Conservation (phyloP, 345 rosid genomes). For the Stellera chamaejasme region DNA sequence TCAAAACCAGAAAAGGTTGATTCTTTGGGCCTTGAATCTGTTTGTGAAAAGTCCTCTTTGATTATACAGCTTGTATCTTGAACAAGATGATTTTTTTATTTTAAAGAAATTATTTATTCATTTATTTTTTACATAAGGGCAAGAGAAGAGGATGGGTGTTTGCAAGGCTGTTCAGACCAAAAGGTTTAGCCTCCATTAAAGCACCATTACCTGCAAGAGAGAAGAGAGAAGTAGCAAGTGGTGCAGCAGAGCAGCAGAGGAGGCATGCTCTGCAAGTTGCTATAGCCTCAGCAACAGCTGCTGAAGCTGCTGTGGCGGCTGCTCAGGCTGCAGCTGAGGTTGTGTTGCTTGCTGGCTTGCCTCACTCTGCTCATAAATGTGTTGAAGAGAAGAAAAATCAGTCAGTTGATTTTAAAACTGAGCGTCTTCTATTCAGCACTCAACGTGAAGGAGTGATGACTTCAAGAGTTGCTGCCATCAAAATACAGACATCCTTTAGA, state of each 20-base stretch:
- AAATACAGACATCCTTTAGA: constrained; percentile 64
- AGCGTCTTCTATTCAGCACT: constrained; percentile 2
- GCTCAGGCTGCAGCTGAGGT: constrained; percentile 46
- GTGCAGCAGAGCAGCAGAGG: constrained; percentile 30
- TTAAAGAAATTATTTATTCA: too few relatives aligned
- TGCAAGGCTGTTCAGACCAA: constrained; percentile 41
- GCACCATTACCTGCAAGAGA: constrained; percentile 31
- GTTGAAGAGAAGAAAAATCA: constrained; percentile 19
- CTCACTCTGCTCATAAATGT: constrained; percentile 19
- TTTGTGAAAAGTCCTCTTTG: too few relatives aligned
- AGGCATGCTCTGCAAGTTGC: constrained; percentile 40
- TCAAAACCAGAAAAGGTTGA: constrained; percentile 58
- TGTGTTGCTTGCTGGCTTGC: constrained; percentile 29
- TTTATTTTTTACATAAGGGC: too few relatives aligned
- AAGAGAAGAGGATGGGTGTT: constrained; percentile 64
- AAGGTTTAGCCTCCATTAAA: constrained; percentile 39
- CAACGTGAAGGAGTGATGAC: constrained; percentile 16
- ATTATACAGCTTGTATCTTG: too few relatives aligned
- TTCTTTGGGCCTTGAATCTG: neutral
- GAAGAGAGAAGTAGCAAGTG: constrained; percentile 1
- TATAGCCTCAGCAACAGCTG: constrained; percentile 44
- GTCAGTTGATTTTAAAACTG: constrained; percentile 16
- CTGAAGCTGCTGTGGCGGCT: constrained; percentile 48
- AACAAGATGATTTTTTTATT: constrained; percentile 13
- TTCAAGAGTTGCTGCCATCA: constrained; percentile 40